These are phyloP conservation scores for Chlamydomonas incerta DNA, from an alignment of 139 green algal species.

Conservation along the genomic window DNA sequence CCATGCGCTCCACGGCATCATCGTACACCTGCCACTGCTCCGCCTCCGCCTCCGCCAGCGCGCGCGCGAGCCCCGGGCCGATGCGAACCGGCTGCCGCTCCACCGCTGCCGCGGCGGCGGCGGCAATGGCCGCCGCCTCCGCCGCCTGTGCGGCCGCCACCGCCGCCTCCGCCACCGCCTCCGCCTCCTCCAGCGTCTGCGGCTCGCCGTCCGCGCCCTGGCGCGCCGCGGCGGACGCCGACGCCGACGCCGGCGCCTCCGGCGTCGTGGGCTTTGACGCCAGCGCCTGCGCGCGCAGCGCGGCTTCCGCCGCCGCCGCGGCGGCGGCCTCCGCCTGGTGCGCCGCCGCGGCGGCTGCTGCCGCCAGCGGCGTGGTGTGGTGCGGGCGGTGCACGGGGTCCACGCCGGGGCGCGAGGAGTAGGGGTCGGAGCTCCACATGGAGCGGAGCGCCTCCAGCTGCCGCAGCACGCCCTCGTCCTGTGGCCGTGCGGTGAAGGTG, in stretches of 20 bases:
- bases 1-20: slow-evolving; percentile 13
- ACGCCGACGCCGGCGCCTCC: background rate
- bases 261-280: background rate
- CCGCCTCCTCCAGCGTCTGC: background rate
- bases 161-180: background rate
- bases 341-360: background rate
- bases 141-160: background rate
- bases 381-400: background rate
- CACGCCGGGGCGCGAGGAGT: slow-evolving; percentile 22
- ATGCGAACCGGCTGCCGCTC: slow-evolving; percentile 15
- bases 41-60: slow-evolving; percentile 10
- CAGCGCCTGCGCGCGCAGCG: too few relatives aligned
- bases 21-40: slow-evolving; percentile 39
- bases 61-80: slow-evolving; percentile 20
- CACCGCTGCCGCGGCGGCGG: background rate
- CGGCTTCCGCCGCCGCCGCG: too few relatives aligned
- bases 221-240: background rate
- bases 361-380: background rate
- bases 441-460: slow-evolving; percentile 44
- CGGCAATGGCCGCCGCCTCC: background rate
- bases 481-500: background rate
- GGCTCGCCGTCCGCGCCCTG: too few relatives aligned
- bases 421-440: slow-evolving; percentile 46
- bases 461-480: slow-evolving; percentile 32
- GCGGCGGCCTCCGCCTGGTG: background rate